Evolutionary conservation across 192 early-diverging fungal species (phyloP).

Genomic region (Backusella australiensis): DNA sequence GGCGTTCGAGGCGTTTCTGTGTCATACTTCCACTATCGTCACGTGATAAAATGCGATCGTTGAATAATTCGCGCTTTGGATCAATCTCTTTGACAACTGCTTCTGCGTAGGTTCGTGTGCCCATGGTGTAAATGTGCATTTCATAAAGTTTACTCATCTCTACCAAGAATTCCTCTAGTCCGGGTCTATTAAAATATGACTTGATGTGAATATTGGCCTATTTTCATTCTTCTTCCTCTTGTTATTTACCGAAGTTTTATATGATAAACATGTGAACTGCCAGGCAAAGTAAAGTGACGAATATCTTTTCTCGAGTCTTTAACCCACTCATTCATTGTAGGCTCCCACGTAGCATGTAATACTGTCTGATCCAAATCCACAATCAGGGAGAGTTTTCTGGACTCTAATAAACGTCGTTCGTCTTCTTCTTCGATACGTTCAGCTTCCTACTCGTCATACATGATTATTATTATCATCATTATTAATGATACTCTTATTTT

Average conservation of each 20-base stretch:
- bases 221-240: background rate
- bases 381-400: conserved; percentile 80
- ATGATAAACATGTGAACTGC: conserved; percentile 66
- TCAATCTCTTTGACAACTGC: conserved; percentile 87
- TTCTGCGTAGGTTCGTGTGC: conserved; percentile 89
- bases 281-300: conserved; percentile 71
- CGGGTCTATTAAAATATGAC: conserved; percentile 56
- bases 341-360: conserved; percentile 87
- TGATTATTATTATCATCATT: background rate
- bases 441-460: conserved; percentile 52
- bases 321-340: conserved; percentile 74
- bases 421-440: conserved; percentile 66
- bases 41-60: conserved; percentile 86
- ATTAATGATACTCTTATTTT: background rate
- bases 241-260: conserved; percentile 76
- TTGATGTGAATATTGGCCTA: too few relatives aligned
- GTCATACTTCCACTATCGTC: conserved; percentile 88
- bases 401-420: conserved; percentile 56
- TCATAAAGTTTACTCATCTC: conserved; percentile 74
- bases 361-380: conserved; percentile 98
- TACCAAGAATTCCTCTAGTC: conserved; percentile 75
- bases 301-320: conserved; percentile 63
- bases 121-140: conserved; percentile 99
- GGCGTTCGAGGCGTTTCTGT: conserved; percentile 75
- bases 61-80: conserved; percentile 74